phyloP scores from a whole-genome alignment of 805 yeast genomes.

The Vanderwaltozyma tropicalis region DNA sequence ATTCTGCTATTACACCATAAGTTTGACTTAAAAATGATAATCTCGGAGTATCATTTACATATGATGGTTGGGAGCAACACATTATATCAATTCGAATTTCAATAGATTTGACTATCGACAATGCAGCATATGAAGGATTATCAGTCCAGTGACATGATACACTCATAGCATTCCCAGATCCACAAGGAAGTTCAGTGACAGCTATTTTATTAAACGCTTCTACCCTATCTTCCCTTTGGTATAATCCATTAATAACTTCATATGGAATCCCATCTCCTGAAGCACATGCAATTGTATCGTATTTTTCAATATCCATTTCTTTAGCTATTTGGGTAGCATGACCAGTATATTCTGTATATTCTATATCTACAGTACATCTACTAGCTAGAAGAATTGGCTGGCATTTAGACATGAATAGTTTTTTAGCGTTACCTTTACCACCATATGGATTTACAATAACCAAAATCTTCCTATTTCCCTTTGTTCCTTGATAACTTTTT shows the following conservation, averaged over 20 bases:
- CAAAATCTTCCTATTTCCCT: slow-evolving; percentile 39
- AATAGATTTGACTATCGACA: slow-evolving; percentile 61
- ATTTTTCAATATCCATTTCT: slow-evolving; percentile 41
- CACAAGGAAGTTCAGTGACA: slow-evolving; percentile 84
- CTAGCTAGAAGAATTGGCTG: slow-evolving; percentile 71
- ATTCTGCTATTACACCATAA: slow-evolving; percentile 84
- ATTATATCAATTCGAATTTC: slow-evolving; percentile 65
- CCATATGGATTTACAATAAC: slow-evolving; percentile 84
- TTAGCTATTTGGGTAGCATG: slow-evolving; percentile 70
- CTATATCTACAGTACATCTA: slow-evolving; percentile 41
- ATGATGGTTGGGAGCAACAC: slow-evolving; percentile 55
- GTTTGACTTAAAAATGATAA: slow-evolving; percentile 81
- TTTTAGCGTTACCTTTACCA: slow-evolving; percentile 70
- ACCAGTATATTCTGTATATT: slow-evolving; percentile 52
- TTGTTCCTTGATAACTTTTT: slow-evolving; percentile 32
- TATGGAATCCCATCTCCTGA: slow-evolving; percentile 97
- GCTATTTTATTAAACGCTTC: slow-evolving; percentile 54
- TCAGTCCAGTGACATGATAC: slow-evolving; percentile 68
- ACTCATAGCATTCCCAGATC: slow-evolving; percentile 91
- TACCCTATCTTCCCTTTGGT: slow-evolving; percentile 51
- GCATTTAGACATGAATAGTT: slow-evolving; percentile 44
- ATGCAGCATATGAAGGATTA: slow-evolving; percentile 58
- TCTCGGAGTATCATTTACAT: slow-evolving; percentile 28
- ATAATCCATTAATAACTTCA: slow-evolving; percentile 86
- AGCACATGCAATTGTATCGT: slow-evolving; percentile 78